Evolutionary conservation across 192 early-diverging fungal genomes (phyloP), one percentile per base, ranked within the genome.

Genomic region (Blastocladiella britannica): DNA sequence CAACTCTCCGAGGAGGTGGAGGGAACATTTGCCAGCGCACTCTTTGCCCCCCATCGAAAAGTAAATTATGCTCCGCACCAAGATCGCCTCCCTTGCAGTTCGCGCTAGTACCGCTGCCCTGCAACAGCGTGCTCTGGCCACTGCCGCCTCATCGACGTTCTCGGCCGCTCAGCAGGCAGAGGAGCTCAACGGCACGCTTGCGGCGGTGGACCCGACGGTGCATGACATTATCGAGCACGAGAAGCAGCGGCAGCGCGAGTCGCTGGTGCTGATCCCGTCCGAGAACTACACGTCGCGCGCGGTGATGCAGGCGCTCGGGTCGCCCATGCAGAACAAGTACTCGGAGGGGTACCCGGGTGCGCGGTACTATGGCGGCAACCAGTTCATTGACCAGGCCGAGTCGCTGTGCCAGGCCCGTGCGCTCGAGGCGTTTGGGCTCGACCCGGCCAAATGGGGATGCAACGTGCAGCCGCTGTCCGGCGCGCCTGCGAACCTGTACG

Each of bases 321-420:
- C 91, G 8, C 82, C 93, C 29, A 90, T 98, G 84, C 92, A 96
- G 71, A 98, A 98, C 83, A 98, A 98, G 75, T 97, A 97, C 76
- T 93, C 90, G 25, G 93, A 94, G 72, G 93, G 91, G 29, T 94
- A 97, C 76, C 88, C 88, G 7, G 84, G 85, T 27, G 90, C 91
- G 24, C 83, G 91, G 64, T 98, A 98, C 78, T 98, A 98, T 71
- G 95, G 95, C 59, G 95, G 95, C 61, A 98, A 98, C 72, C 88
- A 96, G 71, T 90, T 77, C 63, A 98, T 98, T 61, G 95, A 98
- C 73, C 72, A 80, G 77, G 85, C 91, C 29, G 95, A 98, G 70
- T 64, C 63, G 31, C 76, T 96, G 24, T 98, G 95, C 74, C 92
- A 92, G 69, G 74, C 87, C 67, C 84, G 95, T 52, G 95, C 95